Evolutionary conservation across 2,329 filamentous ascomycete genomes (phyloP), one percentile per base, ranked within the genome.

Genomic region (Colletotrichum camelliae): DNA sequence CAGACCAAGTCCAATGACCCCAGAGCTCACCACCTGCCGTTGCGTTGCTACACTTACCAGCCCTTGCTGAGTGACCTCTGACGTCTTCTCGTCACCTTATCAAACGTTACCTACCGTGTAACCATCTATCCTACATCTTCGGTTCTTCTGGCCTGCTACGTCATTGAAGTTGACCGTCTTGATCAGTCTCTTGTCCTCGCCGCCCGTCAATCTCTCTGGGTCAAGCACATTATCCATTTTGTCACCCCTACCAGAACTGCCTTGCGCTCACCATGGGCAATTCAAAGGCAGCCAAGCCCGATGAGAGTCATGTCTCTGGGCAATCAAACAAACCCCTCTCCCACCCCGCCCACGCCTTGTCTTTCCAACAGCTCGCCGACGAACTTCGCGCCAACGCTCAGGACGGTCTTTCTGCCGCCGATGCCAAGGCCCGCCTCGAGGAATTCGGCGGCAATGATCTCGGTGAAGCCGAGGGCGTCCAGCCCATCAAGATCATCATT

Each of bases 361-460:
- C 86, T 24, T 86, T 84, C 79, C 83, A 87, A 33, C 83, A 86
- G 43, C 86, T 91, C 60, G 83, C 89, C 58, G 82, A 86, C 10
- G 89, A 93, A 80, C 85, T 93, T 16, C 82, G 85, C 5, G 87
- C 88, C 70, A 86, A 92, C 79, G 78, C 86, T 9, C 86, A 90
- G 21, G 86, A 92, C 81, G 92, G 92, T 31, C 85, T 94, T 16
- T 87, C 87, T 1, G 81, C 84, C 4, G 81, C 80, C 9, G 90
- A 92, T 71, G 91, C 88, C 16, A 84, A 87, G 71, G 79, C 84
- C 21, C 87, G 91, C 24, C 82, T 92, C 5, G 85, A 88, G n/a
- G 84, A 90, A 73, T 89, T 89, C 84, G 92, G 92, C 8, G 80
- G 82, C 13, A 94, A 93, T 79, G 88, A 92, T 74, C 85, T 94